Percentiles rank a stretch among this genome's conserved stretches.
These are phyloP conservation scores for Penicillium chermesinum DNA, from an alignment of 495 filamentous ascomycete species.

Conservation along the genomic window DNA sequence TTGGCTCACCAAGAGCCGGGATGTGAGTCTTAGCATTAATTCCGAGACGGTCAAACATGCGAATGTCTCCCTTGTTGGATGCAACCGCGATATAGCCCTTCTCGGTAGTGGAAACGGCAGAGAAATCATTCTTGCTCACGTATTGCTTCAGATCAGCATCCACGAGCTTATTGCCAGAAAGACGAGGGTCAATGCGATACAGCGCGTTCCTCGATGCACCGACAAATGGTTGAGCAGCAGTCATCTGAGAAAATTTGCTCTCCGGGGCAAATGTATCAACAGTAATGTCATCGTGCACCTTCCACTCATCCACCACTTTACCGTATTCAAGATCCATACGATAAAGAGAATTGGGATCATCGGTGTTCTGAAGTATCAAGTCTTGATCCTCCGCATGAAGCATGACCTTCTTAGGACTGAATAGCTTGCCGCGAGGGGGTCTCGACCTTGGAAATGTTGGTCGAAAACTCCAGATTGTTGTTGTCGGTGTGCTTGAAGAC, in stretches of 20 bases:
- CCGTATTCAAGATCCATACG: constrained; percentile 98
- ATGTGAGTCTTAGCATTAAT: constrained; percentile 98
- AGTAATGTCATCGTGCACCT: constrained; percentile 94
- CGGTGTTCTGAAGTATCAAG: constrained; percentile 82
- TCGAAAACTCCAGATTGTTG: constrained; percentile 94
- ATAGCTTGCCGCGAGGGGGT: constrained; percentile 81
- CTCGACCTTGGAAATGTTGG: constrained; percentile 92
- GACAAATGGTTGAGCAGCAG: constrained; percentile 87
- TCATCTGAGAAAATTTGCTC: constrained; percentile 98
- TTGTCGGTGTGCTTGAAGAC: constrained; percentile 96
- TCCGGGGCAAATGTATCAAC: constrained; percentile 89
- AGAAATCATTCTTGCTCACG: constrained; percentile 93
- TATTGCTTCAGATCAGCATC: constrained; percentile 93
- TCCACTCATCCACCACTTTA: constrained; percentile 99
- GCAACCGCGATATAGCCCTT: constrained; percentile 96
- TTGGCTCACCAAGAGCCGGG: constrained; percentile 89
- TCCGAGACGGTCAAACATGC: constrained; percentile 91
- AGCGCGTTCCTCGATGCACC: constrained; percentile 88
- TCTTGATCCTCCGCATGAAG: constrained; percentile 87
- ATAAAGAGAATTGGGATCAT: constrained; percentile 87
- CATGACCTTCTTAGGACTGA: constrained; percentile 98
- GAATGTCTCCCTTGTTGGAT: constrained; percentile 95
- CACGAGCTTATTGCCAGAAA: constrained; percentile 87
- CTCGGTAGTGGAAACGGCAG: constrained; percentile 85
- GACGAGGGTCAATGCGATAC: constrained; percentile 89